Base-by-base conservation (phyloP, 2,329 filamentous ascomycete genomes). In the Berkeleyomyces basicola region DNA sequence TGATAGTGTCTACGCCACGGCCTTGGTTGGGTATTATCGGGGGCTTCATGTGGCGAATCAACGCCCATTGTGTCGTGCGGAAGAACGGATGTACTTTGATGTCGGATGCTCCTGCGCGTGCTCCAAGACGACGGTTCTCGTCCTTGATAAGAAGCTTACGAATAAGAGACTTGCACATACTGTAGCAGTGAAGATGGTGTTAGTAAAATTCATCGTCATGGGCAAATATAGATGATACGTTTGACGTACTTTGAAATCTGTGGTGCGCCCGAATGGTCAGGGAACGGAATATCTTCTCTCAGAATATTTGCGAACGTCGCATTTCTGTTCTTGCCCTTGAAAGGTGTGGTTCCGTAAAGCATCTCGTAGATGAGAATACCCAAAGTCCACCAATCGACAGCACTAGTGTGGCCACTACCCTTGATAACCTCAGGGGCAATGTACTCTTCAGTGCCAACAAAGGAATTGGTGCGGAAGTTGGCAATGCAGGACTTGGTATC, bases 401-500 rank as follows among this genome's bases (percentile, higher is more conserved):
- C 93, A 71, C 92, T 97, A 6, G 93, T 99, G 74, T 99, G 93
- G 33, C 93, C 93, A 71, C 92, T 96, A 46, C 93, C 93, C 76
- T 97, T 97, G 72, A 99, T 99, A 43, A 99, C 93, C 74, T 99
- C 93, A 1, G 93, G 93, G 0, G 93, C 93, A 70, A 99, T 99
- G 73, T 99, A 99, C 73, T 99, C 93, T 73, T 99, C 93, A 0
- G 93, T 99, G 16, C 93, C 93, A 49, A 99, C 93, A 72, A 99
- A 99, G 0, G 91, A 96, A 71, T 99, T 99, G 16, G 93, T 99
- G 63, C 93, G 83, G 79, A 99, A 99, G 75, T 97, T 93, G 67
- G 89, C 90, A 70, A 99, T 99, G 72, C 93, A 99, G 6, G 93
- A 96, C 72, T 95, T 93, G 39, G 93, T 99, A 73, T 99, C 93